These are phyloP conservation scores for Monosporascus ibericus DNA, from an alignment of 2,329 filamentous ascomycete genomes.

Conservation along the genomic window DNA sequence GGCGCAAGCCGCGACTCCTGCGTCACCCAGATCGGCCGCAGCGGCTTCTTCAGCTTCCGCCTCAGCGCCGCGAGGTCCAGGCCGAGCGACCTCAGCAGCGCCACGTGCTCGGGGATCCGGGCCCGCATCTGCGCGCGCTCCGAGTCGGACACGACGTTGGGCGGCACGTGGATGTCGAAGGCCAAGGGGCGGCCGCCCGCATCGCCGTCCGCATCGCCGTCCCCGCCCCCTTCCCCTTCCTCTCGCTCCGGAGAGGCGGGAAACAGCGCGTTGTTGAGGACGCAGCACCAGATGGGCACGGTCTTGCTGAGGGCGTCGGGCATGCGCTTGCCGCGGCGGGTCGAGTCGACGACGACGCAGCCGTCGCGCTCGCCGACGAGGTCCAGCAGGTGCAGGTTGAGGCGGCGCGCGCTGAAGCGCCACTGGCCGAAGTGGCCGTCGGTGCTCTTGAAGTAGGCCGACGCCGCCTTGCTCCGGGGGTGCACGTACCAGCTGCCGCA, in stretches of 20 bases:
- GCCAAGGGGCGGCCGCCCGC: constrained; percentile 26
- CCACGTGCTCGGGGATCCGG: constrained; percentile 50
- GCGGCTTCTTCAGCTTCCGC: constrained; percentile 58
- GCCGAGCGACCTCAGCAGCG: constrained; percentile 47
- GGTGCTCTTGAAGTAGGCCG: constrained; percentile 95
- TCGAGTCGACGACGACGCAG: constrained; percentile 88
- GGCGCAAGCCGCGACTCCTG: constrained; percentile 51
- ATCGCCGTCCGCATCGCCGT: constrained; percentile 20
- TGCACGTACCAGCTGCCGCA: constrained; percentile 94
- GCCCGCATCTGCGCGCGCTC: constrained; percentile 74
- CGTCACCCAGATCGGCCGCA: constrained; percentile 76
- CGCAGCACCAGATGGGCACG: constrained; percentile 86
- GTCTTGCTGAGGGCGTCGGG: constrained; percentile 94
- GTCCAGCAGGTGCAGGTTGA: constrained; percentile 77
- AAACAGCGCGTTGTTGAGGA: constrained; percentile 76
- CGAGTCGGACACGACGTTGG: constrained; percentile 64
- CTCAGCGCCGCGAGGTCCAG: constrained; percentile 52
- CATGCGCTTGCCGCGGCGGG: constrained; percentile 86
- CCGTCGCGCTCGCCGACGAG: constrained; percentile 62
- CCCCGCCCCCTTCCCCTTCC: constrained; percentile 1
- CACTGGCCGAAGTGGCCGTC: constrained; percentile 90
- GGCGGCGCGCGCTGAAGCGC: constrained; percentile 76
- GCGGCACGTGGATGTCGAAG: constrained; percentile 59
- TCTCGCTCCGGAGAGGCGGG: constrained; percentile 35
- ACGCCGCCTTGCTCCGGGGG: constrained; percentile 57